These are phyloP conservation scores for Penicillium pancosmium DNA, from an alignment of 495 filamentous ascomycete genomes.

Conservation along the genomic window DNA sequence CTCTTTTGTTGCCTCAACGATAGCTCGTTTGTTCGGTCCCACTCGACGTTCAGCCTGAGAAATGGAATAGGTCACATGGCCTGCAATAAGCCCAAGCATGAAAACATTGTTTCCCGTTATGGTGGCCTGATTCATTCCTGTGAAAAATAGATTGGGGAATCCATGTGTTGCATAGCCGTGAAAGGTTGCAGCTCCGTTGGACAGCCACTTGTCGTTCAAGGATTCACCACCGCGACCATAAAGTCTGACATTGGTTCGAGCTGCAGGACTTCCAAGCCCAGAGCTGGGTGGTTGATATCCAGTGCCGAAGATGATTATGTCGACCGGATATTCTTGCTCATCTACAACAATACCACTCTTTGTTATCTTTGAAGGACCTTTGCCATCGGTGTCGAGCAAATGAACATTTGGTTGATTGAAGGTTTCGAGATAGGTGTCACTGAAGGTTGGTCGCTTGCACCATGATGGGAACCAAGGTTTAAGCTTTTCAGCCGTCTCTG, in stretches of 20 bases:
- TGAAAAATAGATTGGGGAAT: not conserved
- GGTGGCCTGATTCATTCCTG: not conserved
- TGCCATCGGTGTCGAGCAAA: conserved; percentile 28
- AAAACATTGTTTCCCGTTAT: not conserved
- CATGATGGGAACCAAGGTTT: conserved; percentile 30
- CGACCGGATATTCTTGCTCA: conserved; percentile 35
- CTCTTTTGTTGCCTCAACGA: not conserved
- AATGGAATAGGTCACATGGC: not conserved
- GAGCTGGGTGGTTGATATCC: conserved; percentile 11
- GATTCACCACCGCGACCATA: not conserved
- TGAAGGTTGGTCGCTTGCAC: conserved; percentile 35
- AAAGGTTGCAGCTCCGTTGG: not conserved
- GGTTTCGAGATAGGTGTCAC: conserved; percentile 31
- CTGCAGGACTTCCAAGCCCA: not conserved
- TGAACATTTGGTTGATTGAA: conserved; percentile 36
- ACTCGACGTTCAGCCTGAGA: not conserved
- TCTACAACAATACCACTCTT: conserved; percentile 31
- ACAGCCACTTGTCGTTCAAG: not conserved
- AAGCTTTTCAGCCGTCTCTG: conserved; percentile 22
- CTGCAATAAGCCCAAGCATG: not conserved
- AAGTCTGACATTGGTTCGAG: not conserved
- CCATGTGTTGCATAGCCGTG: not conserved
- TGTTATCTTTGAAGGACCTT: conserved; percentile 25
- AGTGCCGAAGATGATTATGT: conserved; percentile 37
- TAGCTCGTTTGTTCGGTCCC: not conserved